phyloP scores from a whole-genome alignment of 164 flowering plant species.

The Tetrastigma voinierianum region DNA sequence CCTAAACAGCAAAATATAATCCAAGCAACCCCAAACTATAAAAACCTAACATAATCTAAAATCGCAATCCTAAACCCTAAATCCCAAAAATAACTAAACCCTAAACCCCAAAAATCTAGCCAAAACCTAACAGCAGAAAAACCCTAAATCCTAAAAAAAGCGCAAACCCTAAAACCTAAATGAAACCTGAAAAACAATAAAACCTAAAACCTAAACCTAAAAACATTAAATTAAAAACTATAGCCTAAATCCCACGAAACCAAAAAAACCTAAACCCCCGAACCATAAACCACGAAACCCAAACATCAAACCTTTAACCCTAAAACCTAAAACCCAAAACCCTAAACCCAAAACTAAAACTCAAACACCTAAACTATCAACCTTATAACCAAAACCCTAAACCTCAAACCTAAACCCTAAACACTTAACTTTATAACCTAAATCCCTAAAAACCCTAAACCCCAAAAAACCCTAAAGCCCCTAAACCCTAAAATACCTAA shows the following conservation, averaged over 20 bases:
- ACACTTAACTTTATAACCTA: too few species aligned
- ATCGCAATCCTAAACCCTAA: constrained; percentile 11
- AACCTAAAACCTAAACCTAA: background rate
- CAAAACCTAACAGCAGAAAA: too few species aligned
- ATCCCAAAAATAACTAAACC: background rate
- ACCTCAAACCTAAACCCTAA: constrained; percentile 1
- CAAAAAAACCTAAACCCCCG: background rate
- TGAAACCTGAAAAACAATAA: constrained; percentile 9
- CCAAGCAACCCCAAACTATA: background rate
- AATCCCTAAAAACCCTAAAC: background rate
- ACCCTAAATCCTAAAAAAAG: constrained; percentile 7
- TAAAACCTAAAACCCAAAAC: constrained; percentile 3
- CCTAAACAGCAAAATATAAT: constrained; percentile 12
- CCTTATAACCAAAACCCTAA: constrained; percentile 3
- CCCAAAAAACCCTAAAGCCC: constrained; percentile 11
- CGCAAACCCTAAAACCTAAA: constrained; percentile 2
- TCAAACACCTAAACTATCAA: constrained; percentile 11
- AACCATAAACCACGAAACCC: background rate
- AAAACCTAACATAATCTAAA: too few species aligned
- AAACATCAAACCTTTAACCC: too few species aligned
- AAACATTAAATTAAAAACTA: constrained; percentile 3
- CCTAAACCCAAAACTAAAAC: constrained; percentile 2
- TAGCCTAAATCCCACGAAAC: background rate
- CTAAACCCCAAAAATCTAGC: too few species aligned
- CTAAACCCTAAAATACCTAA: constrained; percentile 16